Percentiles rank a stretch among this genome's conserved stretches.
phyloP scores from a whole-genome alignment of 208 protist species.

The Trypanosoma boissoni region DNA sequence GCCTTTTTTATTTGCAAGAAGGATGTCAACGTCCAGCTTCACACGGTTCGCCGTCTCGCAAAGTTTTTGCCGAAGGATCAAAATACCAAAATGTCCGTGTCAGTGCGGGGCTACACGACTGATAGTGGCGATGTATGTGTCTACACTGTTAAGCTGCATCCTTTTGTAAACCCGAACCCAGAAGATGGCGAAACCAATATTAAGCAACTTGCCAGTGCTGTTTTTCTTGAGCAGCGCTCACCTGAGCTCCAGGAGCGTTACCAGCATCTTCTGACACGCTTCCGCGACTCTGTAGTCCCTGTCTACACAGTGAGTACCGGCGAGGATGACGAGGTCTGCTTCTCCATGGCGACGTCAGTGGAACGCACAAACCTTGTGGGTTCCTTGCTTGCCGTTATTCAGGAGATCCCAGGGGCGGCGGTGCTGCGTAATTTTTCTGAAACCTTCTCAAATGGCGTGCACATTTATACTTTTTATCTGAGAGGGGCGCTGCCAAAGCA shows the following conservation, averaged over 20 bases:
- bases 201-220: conserved; percentile 43
- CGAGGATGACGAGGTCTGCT: conserved; percentile 34
- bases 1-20: conserved; percentile 81
- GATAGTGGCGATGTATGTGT: conserved; percentile 48
- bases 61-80: conserved; percentile 40
- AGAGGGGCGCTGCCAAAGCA: conserved; percentile 30
- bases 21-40: conserved; percentile 34
- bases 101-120: conserved; percentile 57
- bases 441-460: conserved; percentile 77
- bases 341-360: conserved; percentile 68
- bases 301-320: conserved; percentile 35
- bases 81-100: conserved; percentile 19
- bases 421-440: conserved; percentile 51
- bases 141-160: conserved; percentile 48
- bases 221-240: conserved; percentile 45
- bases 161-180: conserved; percentile 38
- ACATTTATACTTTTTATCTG: conserved; percentile 74
- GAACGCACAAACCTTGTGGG: conserved; percentile 62
- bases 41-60: conserved; percentile 57
- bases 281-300: conserved; percentile 52
- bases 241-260: conserved; percentile 45
- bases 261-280: conserved; percentile 62
- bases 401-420: conserved; percentile 57
- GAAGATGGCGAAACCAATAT: conserved; percentile 31
- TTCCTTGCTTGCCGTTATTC: conserved; percentile 61